Conservation (phyloP, 1,139 yeast species). For the Yamadazyma trypodendri region DNA sequence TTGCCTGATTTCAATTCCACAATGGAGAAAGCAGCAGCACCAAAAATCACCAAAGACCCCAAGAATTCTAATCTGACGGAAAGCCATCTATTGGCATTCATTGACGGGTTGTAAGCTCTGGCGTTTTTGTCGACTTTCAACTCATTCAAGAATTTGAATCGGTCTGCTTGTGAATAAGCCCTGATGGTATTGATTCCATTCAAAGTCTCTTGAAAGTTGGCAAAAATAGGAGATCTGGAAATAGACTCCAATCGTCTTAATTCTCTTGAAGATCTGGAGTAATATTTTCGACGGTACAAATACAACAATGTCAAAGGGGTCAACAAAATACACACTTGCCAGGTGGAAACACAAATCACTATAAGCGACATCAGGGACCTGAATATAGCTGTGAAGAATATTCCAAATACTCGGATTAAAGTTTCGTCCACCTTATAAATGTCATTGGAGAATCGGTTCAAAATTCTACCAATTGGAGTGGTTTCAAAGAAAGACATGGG, state of each 20-base stretch:
- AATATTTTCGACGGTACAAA: slow-evolving; percentile 26
- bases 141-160: slow-evolving; percentile 25
- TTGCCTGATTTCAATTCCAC: not conserved
- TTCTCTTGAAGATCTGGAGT: slow-evolving; percentile 38
- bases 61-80: slow-evolving; percentile 35
- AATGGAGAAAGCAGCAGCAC: slow-evolving; percentile 23
- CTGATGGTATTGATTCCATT: slow-evolving; percentile 36
- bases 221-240: slow-evolving; percentile 31
- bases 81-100: slow-evolving; percentile 35
- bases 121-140: slow-evolving; percentile 21
- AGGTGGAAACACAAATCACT: slow-evolving; percentile 27
- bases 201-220: slow-evolving; percentile 38
- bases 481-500: slow-evolving; percentile 47
- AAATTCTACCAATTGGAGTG: slow-evolving; percentile 39
- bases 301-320: slow-evolving; percentile 21
- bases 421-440: slow-evolving; percentile 33
- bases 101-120: slow-evolving; percentile 21
- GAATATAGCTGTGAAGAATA: slow-evolving; percentile 21
- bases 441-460: slow-evolving; percentile 40
- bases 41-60: slow-evolving; percentile 29
- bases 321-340: slow-evolving; percentile 26
- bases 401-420: slow-evolving; percentile 25
- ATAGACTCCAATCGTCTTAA: slow-evolving; percentile 32
- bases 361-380: slow-evolving; percentile 27
- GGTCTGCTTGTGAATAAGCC: slow-evolving; percentile 28